Conservation (phyloP, 2,329 filamentous ascomycete genomes). For the Calonectria henricotiae region DNA sequence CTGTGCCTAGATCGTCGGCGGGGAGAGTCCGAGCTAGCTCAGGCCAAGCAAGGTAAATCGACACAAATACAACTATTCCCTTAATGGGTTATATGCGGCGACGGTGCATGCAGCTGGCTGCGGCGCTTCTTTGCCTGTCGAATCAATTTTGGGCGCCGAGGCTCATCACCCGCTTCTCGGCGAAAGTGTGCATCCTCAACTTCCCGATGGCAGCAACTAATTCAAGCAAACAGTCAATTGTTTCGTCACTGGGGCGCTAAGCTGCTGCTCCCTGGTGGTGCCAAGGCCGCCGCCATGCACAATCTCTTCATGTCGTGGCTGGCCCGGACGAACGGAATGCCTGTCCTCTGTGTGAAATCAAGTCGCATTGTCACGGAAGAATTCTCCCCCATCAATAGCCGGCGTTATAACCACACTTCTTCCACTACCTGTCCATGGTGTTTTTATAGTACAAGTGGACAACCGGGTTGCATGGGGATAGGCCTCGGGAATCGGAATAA, state of each 20-base stretch:
- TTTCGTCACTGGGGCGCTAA: not conserved
- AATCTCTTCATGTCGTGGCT: too few relatives aligned
- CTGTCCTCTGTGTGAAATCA: too few relatives aligned
- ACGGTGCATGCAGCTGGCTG: not conserved
- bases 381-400: too few relatives aligned
- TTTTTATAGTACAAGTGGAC: too few relatives aligned
- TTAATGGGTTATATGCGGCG: not conserved
- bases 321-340: too few relatives aligned
- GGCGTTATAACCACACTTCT: too few relatives aligned
- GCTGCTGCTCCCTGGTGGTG: too few relatives aligned
- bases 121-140: not conserved
- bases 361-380: too few relatives aligned
- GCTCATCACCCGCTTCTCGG: not conserved
- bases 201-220: not conserved
- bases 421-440: too few relatives aligned
- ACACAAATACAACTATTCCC: not conserved
- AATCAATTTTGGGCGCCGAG: not conserved
- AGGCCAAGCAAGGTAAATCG: not conserved
- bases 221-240: not conserved
- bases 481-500: too few relatives aligned
- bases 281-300: too few relatives aligned
- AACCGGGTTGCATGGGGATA: too few relatives aligned
- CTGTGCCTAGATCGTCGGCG: not conserved
- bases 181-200: not conserved
- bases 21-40: not conserved